These are phyloP conservation scores for Medicago ruthenica DNA, from an alignment of 306 rosid genomes.

Conservation along the genomic window DNA sequence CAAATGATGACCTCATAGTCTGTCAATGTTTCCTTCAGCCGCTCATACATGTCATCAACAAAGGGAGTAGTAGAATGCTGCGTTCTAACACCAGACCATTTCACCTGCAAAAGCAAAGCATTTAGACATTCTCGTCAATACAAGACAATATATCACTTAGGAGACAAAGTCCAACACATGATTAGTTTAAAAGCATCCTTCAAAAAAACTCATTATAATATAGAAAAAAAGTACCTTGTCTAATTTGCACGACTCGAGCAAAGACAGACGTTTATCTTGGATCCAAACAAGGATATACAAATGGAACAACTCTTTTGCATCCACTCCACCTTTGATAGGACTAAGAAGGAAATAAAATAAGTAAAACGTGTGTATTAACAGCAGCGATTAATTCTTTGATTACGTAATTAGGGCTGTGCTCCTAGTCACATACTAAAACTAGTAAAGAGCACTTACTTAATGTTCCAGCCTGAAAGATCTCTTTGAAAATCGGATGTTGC, in stretches of 20 bases:
- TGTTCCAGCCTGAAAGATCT: slow-evolving; percentile 79
- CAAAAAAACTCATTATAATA: no score
- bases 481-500: slow-evolving; percentile 96
- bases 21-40: slow-evolving; percentile 81
- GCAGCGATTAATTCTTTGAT: slow-evolving; percentile 26
- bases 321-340: slow-evolving; percentile 87
- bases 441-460: slow-evolving; percentile 54
- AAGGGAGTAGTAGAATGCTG: slow-evolving; percentile 97
- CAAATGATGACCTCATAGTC: slow-evolving; percentile 90
- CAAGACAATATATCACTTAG: slow-evolving; percentile 28
- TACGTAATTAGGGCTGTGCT: background rate
- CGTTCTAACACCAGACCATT: slow-evolving; percentile 97
- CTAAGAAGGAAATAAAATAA: slow-evolving; percentile 53
- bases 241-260: slow-evolving; percentile 89
- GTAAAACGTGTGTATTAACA: slow-evolving; percentile 9
- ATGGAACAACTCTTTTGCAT: slow-evolving; percentile 96
- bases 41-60: slow-evolving; percentile 95
- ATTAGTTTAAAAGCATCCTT: background rate
- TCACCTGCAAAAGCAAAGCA: slow-evolving; percentile 72
- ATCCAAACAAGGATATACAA: slow-evolving; percentile 92
- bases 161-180: slow-evolving; percentile 2
- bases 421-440: slow-evolving; percentile 10
- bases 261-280: slow-evolving; percentile 80
- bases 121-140: slow-evolving; percentile 40
- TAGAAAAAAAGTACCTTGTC: slow-evolving; percentile 73